These are phyloP conservation scores for Dactylonectria macrodidyma DNA, from an alignment of 2,329 filamentous ascomycete genomes.

Conservation along the genomic window DNA sequence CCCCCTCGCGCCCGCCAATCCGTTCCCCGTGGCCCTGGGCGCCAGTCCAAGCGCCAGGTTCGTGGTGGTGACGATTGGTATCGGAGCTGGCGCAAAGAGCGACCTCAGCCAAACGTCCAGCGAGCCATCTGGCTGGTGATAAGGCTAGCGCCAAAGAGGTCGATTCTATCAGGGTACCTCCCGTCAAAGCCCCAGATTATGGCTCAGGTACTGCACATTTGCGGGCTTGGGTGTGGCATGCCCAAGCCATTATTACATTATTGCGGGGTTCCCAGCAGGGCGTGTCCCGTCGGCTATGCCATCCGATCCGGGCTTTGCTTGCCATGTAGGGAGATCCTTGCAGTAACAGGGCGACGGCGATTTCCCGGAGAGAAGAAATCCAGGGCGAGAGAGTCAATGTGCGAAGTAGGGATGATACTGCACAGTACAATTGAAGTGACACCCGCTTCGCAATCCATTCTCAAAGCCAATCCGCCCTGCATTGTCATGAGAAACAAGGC, in stretches of 20 bases:
- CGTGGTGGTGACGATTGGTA: slow-evolving; percentile 9
- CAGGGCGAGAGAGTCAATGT: not conserved
- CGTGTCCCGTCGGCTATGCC: slow-evolving; percentile 23
- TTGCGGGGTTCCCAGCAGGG: slow-evolving; percentile 11
- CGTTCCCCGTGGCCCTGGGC: not conserved
- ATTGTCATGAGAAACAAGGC: not conserved
- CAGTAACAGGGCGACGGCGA: slow-evolving; percentile 4
- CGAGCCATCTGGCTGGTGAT: slow-evolving; percentile 23
- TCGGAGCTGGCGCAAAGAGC: slow-evolving; percentile 7
- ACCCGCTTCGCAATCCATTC: not conserved
- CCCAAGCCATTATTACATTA: slow-evolving; percentile 15
- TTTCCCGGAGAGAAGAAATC: not conserved
- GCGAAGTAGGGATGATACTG: no score
- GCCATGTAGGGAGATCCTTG: slow-evolving; percentile 14
- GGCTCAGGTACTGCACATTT: slow-evolving; percentile 16
- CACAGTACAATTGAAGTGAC: not conserved
- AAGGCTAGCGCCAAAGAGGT: slow-evolving; percentile 23
- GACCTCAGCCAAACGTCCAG: not conserved
- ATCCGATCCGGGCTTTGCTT: slow-evolving; percentile 15
- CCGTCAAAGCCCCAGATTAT: slow-evolving; percentile 16
- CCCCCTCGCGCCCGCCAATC: slow-evolving; percentile 14
- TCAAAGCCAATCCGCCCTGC: not conserved
- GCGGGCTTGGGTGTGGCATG: slow-evolving; percentile 9
- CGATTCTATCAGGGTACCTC: slow-evolving; percentile 14
- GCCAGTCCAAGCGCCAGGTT: slow-evolving; percentile 29